These are phyloP conservation scores for Posidonia oceanica DNA, from an alignment of 116 monocot species.

Conservation along the genomic window DNA sequence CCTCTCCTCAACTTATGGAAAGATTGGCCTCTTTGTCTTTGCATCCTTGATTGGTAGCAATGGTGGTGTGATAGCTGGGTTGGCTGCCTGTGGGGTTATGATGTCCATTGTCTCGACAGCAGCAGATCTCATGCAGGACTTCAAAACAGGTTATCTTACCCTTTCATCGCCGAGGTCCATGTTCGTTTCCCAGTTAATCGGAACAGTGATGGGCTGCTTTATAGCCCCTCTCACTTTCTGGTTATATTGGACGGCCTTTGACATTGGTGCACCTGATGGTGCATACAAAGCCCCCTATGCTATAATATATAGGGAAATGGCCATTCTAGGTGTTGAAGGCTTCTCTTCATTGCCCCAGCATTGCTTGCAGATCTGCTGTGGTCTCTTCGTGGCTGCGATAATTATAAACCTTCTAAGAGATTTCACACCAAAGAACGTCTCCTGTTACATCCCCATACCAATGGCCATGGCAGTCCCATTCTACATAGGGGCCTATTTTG, in stretches of 20 bases:
- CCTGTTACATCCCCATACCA: conserved; percentile 57
- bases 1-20: conserved; percentile 76
- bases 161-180: conserved; percentile 69
- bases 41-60: conserved; percentile 54
- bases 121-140: conserved; percentile 84
- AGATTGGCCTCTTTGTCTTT: conserved; percentile 78
- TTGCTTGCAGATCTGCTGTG: conserved; percentile 59
- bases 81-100: conserved; percentile 88
- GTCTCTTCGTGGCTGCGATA: conserved; percentile 44
- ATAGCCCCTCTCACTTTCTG: conserved; percentile 82
- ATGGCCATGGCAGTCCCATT: conserved; percentile 89
- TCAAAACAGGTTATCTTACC: conserved; percentile 81
- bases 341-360: conserved; percentile 76
- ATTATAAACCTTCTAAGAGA: conserved; percentile 51
- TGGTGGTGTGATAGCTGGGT: conserved; percentile 79
- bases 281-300: conserved; percentile 80
- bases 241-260: conserved; percentile 77
- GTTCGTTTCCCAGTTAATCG: conserved; percentile 71
- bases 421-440: conserved; percentile 27
- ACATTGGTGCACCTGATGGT: conserved; percentile 63
- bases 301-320: conserved; percentile 75
- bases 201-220: conserved; percentile 65
- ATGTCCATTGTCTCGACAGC: conserved; percentile 81
- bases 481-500: conserved; percentile 86
- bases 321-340: conserved; percentile 74